Conservation (phyloP, 176 grass and related monocot species). For the Oryza meyeriana region DNA sequence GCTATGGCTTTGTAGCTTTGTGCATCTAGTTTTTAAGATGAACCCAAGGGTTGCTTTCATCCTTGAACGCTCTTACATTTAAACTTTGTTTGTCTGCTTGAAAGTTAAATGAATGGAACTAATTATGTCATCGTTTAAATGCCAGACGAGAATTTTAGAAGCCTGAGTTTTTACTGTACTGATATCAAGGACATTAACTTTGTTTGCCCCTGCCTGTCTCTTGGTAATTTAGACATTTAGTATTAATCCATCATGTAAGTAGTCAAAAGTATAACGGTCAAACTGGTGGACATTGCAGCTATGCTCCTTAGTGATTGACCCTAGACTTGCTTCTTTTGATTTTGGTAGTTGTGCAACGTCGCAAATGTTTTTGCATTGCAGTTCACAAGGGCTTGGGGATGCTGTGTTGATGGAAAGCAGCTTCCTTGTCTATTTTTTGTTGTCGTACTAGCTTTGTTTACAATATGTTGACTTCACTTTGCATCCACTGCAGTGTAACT, state of each 20-base stretch:
- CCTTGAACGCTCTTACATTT: neutral
- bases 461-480: neutral
- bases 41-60: neutral
- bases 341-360: neutral
- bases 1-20: neutral
- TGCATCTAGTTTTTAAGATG: neutral
- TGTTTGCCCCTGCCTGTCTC: neutral
- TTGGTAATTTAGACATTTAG: conserved; percentile 11
- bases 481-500: conserved; percentile 57
- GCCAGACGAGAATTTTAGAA: neutral
- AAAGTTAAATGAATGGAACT: conserved; percentile 14
- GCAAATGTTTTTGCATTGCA: neutral
- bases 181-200: neutral
- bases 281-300: neutral
- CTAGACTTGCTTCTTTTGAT: neutral
- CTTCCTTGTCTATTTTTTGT: neutral
- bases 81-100: neutral
- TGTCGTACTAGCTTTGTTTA: neutral
- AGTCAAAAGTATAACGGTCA: neutral
- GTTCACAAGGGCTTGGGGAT: neutral
- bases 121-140: conserved; percentile 13
- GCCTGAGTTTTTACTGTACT: neutral
- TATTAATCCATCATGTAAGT: neutral
- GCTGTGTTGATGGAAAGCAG: neutral
- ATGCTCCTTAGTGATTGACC: neutral